phyloP scores from a whole-genome alignment of 768 basidiomycete genomes.

The Naganishia vishniacii region DNA sequence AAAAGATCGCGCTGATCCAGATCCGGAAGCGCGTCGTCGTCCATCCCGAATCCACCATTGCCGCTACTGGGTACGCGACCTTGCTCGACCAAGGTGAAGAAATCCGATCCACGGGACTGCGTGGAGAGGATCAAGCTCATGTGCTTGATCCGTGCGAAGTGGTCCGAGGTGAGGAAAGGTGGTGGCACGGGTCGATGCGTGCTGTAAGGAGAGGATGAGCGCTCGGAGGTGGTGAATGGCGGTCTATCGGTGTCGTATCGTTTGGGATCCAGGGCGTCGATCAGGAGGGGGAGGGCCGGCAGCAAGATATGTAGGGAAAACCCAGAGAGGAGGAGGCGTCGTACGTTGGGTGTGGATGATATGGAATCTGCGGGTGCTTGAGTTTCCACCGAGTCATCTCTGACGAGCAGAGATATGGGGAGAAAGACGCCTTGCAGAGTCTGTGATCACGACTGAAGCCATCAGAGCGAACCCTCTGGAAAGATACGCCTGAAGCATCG shows the following conservation, averaged over 20 bases:
- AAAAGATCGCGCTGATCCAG: background rate
- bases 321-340: constrained; percentile 44
- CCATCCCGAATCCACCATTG: background rate
- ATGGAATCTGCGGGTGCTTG: constrained; percentile 32
- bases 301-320: constrained; percentile 45
- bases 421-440: constrained; percentile 47
- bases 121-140: constrained; percentile 44
- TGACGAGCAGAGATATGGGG: constrained; percentile 32
- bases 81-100: constrained; percentile 17
- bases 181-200: constrained; percentile 10
- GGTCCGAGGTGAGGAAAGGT: constrained; percentile 30
- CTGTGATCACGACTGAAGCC: no score
- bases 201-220: background rate
- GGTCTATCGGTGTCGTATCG: background rate
- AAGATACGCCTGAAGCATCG: background rate
- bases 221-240: background rate
- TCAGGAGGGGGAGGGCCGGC: constrained; percentile 39
- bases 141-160: constrained; percentile 41
- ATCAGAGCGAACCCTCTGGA: no score
- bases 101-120: constrained; percentile 38
- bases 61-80: background rate
- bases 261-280: constrained; percentile 23
- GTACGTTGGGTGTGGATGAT: constrained; percentile 31
- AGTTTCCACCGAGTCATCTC: constrained; percentile 10
- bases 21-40: background rate